Base-by-base conservation (phyloP, 2,329 filamentous ascomycete genomes). In the Pseudocercospora fuligena region DNA sequence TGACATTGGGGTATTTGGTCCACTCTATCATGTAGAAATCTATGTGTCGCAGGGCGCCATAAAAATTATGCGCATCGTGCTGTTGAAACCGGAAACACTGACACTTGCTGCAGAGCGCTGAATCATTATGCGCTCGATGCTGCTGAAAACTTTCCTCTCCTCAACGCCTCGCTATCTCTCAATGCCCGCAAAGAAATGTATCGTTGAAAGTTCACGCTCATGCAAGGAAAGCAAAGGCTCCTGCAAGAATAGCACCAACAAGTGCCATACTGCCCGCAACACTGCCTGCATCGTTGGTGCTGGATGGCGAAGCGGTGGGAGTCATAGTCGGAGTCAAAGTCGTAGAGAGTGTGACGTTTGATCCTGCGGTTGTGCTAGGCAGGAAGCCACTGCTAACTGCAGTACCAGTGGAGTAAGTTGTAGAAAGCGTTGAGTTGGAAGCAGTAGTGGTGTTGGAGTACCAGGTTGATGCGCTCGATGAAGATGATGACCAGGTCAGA, bases 191-290 rank as follows among this genome's bases (percentile, higher is more conserved):
- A 16, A 43, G 5, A 19, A 40, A 40, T n/a, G 14, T n/a, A n/a
- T n/a, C 36, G n/a, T 16, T 43, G 6, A 43, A 19, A n/a, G 1
- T 56, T 3, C 25, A 14, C 2, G 21, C 27, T 31, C 27, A 56
- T 31, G 51, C 51, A 25, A 56, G 16, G 51, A 56, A 33, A 2
- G 51, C 51, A 5, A 56, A 56, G 33, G 51, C 51, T n/a, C 25
- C 51, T 27, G 51, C 51, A 27, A 56, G 5, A 8, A 56, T 5
- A 11, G 51, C 51, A 56, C 51, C 51, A 23, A 33, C 27, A 7
- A 56, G 27, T 31, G 27, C 51, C 51, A 56, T 56, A n/a, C 51
- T 56, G 16, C 51, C 51, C 16, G 51, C 51, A 27, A 56, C 27
- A 19, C 27, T 56, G 4, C 25, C 51, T 0, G 51, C 51, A 31